Evolutionary conservation across 495 filamentous ascomycete species (phyloP), one percentile per base, ranked within the genome.

Genomic region (Opeltia flavorubescens): DNA sequence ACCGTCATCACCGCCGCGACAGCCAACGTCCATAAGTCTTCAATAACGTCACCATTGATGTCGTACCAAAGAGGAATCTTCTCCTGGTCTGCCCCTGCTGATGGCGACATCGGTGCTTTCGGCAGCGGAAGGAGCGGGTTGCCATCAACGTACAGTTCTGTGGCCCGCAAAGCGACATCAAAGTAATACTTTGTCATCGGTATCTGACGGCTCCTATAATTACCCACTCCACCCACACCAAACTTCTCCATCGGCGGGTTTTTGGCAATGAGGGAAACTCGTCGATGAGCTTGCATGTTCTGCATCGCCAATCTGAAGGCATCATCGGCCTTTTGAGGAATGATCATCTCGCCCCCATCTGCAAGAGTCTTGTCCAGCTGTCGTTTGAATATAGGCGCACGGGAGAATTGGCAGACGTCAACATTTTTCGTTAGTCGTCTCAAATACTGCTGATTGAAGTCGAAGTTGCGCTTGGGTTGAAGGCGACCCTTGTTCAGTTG

Each of bases 21-120:
- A 6, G 76, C 71, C 54, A 74, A 63, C 2, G 76, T 64, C 88
- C 88, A 95, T 31, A 81, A 63, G 5, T 69, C 62, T 2, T 49
- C 52, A 29, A 83, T 70, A 11, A 87, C 60, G 7, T 72, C 60
- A 1, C 74, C 77, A 43, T 85, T 76, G 39, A 94, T 81, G 59
- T 86, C 84, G 49, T 75, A 76, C 88, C 88, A 95, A 23, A 88
- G 62, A 0, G 88, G 88, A 17, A 85, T 66, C 53, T 57, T 76
- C 55, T 30, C 13, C 34, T 31, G 1, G 42, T 20, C 8, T 11
- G 9, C 9, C 21, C 38, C 26, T 42, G 27, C 20, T 50, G n/a
- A n/a, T n/a, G 38, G 46, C 15, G 30, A 21, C 0, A 44, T 36
- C n/a, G 49, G 66, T 29, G 56, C 57, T 20, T 50, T 44, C 4